These are phyloP conservation scores for Citrullus mucosospermus DNA, from an alignment of 306 rosid genomes.

Conservation along the genomic window DNA sequence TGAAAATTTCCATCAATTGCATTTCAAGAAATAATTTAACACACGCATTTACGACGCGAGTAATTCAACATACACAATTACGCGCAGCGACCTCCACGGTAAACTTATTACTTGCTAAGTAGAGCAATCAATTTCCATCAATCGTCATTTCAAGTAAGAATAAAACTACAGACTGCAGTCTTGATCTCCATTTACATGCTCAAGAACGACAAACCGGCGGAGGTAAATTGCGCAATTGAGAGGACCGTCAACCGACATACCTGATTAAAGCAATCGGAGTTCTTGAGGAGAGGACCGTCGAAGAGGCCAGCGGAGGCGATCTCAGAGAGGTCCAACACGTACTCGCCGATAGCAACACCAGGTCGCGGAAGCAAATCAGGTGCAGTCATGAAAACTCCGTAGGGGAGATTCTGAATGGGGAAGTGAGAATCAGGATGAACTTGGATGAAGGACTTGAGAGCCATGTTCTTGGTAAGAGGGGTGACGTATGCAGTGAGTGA, in stretches of 20 bases:
- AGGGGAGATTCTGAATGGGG: conserved; percentile 81
- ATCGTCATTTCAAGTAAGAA: not conserved
- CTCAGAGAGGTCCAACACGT: conserved; percentile 65
- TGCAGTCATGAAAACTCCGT: conserved; percentile 61
- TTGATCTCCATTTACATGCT: not conserved
- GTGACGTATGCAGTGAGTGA: not conserved
- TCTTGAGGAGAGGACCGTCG: conserved; percentile 62
- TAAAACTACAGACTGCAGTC: not conserved
- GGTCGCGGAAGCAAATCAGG: conserved; percentile 48
- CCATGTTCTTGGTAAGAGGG: conserved; percentile 15
- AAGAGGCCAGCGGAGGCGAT: conserved; percentile 66
- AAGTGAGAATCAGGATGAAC: conserved; percentile 74
- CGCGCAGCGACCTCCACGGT: not conserved
- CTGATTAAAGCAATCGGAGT: conserved; percentile 71
- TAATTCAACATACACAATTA: not conserved
- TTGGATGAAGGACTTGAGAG: conserved; percentile 47
- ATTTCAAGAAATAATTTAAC: not conserved
- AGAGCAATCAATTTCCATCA: not conserved
- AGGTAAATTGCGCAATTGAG: not conserved
- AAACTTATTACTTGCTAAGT: not conserved
- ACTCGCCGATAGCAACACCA: conserved; percentile 79
- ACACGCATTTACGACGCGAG: not conserved
- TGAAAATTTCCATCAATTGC: not conserved
- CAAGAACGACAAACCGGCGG: not conserved
- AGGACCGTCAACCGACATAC: conserved; percentile 13